Conservation (phyloP, 495 filamentous ascomycete species). For the Tuber indicum region DNA sequence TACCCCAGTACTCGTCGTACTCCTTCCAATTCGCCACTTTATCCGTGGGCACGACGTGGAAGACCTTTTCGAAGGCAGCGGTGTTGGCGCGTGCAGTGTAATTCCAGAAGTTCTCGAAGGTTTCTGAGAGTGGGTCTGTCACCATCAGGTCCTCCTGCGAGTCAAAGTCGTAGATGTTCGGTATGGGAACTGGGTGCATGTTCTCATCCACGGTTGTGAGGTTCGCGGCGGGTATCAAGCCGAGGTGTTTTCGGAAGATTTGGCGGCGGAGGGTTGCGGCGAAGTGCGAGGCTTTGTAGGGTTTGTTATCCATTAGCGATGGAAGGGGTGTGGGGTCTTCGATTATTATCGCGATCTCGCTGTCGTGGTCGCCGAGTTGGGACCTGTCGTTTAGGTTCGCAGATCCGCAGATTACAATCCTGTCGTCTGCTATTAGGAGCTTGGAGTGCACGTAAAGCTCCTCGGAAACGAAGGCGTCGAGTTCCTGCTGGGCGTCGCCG, state of each 20-base stretch:
- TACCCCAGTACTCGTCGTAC: slow-evolving; percentile 73
- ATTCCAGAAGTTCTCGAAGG: slow-evolving; percentile 66
- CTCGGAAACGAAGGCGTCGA: slow-evolving; percentile 84
- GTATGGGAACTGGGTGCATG: slow-evolving; percentile 65
- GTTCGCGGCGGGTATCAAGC: slow-evolving; percentile 68
- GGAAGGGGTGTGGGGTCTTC: slow-evolving; percentile 67
- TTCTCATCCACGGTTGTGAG: slow-evolving; percentile 59
- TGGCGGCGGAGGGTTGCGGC: slow-evolving; percentile 76
- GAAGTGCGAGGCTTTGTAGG: slow-evolving; percentile 68
- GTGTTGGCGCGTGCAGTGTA: slow-evolving; percentile 70
- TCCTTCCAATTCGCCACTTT: slow-evolving; percentile 70
- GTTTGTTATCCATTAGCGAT: slow-evolving; percentile 63
- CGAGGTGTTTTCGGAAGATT: slow-evolving; percentile 86
- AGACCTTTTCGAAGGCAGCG: slow-evolving; percentile 73
- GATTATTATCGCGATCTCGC: slow-evolving; percentile 73
- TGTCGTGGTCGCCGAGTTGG: slow-evolving; percentile 73
- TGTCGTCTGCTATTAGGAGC: slow-evolving; percentile 87
- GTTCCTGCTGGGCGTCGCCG: slow-evolving; percentile 63
- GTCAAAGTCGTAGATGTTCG: slow-evolving; percentile 78
- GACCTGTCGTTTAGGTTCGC: slow-evolving; percentile 94
- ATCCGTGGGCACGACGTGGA: slow-evolving; percentile 85
- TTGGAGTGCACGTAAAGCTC: slow-evolving; percentile 94
- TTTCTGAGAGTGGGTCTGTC: slow-evolving; percentile 62
- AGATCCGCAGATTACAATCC: slow-evolving; percentile 79
- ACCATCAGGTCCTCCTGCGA: slow-evolving; percentile 67